phyloP scores from a whole-genome alignment of 257 asterid genomes.

The Scutellaria galericulata region DNA sequence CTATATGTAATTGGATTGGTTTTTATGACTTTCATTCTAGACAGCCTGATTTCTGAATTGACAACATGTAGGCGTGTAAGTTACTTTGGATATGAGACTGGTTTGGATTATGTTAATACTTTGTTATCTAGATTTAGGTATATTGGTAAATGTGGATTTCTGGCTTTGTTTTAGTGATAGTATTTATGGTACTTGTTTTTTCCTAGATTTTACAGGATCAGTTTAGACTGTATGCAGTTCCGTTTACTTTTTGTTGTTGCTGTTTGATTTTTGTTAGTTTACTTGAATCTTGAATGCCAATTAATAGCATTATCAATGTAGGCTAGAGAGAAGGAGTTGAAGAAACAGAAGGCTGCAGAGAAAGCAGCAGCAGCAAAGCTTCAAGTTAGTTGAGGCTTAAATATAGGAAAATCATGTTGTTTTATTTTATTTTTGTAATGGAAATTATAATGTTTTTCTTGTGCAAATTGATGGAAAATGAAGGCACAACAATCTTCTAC shows the following conservation, averaged over 20 bases:
- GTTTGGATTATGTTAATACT: neutral
- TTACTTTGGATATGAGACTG: constrained; percentile 1
- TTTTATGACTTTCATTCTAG: neutral
- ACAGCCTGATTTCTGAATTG: neutral
- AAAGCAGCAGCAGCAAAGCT: constrained; percentile 84
- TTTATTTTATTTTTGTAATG: neutral
- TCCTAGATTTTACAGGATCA: neutral
- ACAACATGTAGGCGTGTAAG: neutral
- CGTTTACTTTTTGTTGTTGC: neutral
- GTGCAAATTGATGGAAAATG: constrained; percentile 17
- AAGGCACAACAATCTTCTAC: constrained; percentile 70
- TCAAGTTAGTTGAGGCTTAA: constrained; percentile 45
- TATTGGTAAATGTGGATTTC: neutral
- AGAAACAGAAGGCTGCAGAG: constrained; percentile 85
- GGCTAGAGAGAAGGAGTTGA: constrained; percentile 92
- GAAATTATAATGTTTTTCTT: constrained; percentile 1
- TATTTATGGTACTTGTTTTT: neutral
- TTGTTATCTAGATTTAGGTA: neutral
- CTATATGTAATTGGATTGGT: constrained; percentile 21
- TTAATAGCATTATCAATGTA: constrained; percentile 37
- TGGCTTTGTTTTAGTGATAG: constrained; percentile 23
- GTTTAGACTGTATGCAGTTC: neutral
- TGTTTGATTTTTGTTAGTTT: constrained; percentile 11
- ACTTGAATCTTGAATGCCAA: constrained; percentile 5
- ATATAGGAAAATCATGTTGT: constrained; percentile 4